Percentiles rank a stretch among this genome's conserved stretches.
phyloP scores from a whole-genome alignment of 1,284 basidiomycete genomes.

The Ustanciosporium gigantosporum region DNA sequence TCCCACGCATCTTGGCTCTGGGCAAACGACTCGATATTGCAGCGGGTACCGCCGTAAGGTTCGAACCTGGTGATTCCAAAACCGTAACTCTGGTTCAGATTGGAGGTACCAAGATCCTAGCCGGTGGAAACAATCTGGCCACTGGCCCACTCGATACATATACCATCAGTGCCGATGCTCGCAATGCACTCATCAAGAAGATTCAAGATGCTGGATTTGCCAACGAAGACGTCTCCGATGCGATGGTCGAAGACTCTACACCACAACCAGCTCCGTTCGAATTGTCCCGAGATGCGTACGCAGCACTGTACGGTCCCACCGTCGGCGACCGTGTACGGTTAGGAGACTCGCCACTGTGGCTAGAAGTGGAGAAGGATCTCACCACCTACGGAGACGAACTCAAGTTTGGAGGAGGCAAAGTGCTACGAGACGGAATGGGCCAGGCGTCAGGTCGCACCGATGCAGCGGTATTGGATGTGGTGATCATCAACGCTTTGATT shows the following conservation, averaged over 20 bases:
- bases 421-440: slow-evolving; percentile 65
- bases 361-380: slow-evolving; percentile 87
- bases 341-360: slow-evolving; percentile 87
- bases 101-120: slow-evolving; percentile 70
- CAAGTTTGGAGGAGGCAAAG: slow-evolving; percentile 86
- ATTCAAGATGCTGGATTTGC: slow-evolving; percentile 38
- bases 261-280: slow-evolving; percentile 21
- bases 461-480: slow-evolving; percentile 77
- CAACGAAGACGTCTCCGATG: slow-evolving; percentile 29
- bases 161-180: slow-evolving; percentile 5
- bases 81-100: slow-evolving; percentile 81
- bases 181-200: slow-evolving; percentile 15
- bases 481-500: slow-evolving; percentile 92
- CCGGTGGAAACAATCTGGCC: slow-evolving; percentile 74
- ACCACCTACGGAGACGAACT: slow-evolving; percentile 83
- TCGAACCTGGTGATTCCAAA: slow-evolving; percentile 90
- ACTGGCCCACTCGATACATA: slow-evolving; percentile 33
- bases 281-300: slow-evolving; percentile 50
- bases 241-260: too few relatives aligned
- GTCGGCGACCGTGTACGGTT: slow-evolving; percentile 84
- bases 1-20: slow-evolving; percentile 80
- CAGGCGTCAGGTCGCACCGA: slow-evolving; percentile 79
- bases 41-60: slow-evolving; percentile 91
- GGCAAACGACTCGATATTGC: slow-evolving; percentile 88
- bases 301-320: slow-evolving; percentile 73